These are phyloP conservation scores for Pyrenochaeta sp. DNA, from an alignment of 2,329 filamentous ascomycete species.

Conservation along the genomic window DNA sequence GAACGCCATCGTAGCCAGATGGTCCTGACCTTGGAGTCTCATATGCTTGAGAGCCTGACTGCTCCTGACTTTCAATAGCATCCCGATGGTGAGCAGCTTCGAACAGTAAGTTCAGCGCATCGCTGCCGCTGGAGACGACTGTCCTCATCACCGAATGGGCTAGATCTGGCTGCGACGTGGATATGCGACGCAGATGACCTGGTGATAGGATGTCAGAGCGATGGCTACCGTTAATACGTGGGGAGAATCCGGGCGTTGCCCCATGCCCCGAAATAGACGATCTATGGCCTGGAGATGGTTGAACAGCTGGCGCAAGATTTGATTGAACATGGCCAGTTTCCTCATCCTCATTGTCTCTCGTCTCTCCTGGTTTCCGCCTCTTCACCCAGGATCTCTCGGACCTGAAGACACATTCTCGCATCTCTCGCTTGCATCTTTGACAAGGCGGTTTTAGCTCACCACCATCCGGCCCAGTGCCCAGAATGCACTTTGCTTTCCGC, in stretches of 20 bases:
- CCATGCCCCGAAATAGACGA: conserved; percentile 37
- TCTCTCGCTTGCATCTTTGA: conserved; percentile 60
- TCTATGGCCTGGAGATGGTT: conserved; percentile 31
- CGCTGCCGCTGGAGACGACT: conserved; percentile 63
- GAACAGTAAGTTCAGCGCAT: conserved; percentile 63
- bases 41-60: conserved; percentile 48
- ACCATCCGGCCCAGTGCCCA: conserved; percentile 53
- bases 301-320: conserved; percentile 14
- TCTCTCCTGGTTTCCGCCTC: conserved; percentile 46
- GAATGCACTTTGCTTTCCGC: conserved; percentile 62
- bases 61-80: conserved; percentile 45
- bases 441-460: conserved; percentile 56
- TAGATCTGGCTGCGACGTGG: conserved; percentile 46
- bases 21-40: conserved; percentile 47
- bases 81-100: conserved; percentile 56
- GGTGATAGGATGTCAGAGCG: conserved; percentile 43
- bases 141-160: conserved; percentile 56
- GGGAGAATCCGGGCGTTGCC: conserved; percentile 35
- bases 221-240: conserved; percentile 31
- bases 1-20: conserved; percentile 33
- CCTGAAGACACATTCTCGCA: conserved; percentile 59
- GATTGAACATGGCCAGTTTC: conserved; percentile 17
- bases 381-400: conserved; percentile 51
- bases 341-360: conserved; percentile 30
- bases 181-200: conserved; percentile 40